Conservation (phyloP, 768 basidiomycete genomes). For the Kwoniella sp. region DNA sequence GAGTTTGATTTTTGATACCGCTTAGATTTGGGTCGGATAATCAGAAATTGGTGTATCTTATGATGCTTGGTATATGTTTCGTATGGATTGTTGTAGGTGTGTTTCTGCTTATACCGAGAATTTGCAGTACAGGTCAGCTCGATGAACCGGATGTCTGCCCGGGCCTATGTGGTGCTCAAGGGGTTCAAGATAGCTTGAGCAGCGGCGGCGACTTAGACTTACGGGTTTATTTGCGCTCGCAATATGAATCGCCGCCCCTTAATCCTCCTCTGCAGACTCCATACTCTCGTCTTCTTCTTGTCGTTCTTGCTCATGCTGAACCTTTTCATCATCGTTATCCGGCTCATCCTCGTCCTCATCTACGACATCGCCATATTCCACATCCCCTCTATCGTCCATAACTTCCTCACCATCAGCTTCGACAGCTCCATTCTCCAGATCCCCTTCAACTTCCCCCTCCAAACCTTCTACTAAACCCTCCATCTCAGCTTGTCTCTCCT, state of each 20-base stretch:
- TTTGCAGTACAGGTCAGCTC: too few relatives aligned
- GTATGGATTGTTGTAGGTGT: not conserved
- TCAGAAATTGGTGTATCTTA: too few relatives aligned
- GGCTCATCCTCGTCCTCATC: slow-evolving; percentile 45
- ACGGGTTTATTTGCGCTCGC: not conserved
- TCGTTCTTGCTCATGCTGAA: not conserved
- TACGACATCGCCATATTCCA: slow-evolving; percentile 45
- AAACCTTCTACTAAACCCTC: slow-evolving; percentile 34
- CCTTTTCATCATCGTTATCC: slow-evolving; percentile 36
- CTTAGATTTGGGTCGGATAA: too few relatives aligned
- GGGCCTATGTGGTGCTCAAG: too few relatives aligned
- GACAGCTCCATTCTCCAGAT: slow-evolving; percentile 40
- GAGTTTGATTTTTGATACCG: too few relatives aligned
- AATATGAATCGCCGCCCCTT: not conserved
- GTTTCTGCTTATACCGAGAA: too few relatives aligned
- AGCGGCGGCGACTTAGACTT: not conserved
- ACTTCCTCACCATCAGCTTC: slow-evolving; percentile 35
- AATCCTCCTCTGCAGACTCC: not conserved
- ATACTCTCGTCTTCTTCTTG: slow-evolving; percentile 14
- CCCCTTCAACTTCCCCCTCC: slow-evolving; percentile 28
- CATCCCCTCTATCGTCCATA: slow-evolving; percentile 48
- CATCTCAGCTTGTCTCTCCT: slow-evolving; percentile 20
- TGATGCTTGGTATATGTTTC: slow-evolving; percentile 16
- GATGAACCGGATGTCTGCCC: too few relatives aligned
- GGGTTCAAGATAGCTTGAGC: too few relatives aligned